Evolutionary conservation across 495 filamentous ascomycete genomes (phyloP).

Genomic region (Xylaria cubensis): DNA sequence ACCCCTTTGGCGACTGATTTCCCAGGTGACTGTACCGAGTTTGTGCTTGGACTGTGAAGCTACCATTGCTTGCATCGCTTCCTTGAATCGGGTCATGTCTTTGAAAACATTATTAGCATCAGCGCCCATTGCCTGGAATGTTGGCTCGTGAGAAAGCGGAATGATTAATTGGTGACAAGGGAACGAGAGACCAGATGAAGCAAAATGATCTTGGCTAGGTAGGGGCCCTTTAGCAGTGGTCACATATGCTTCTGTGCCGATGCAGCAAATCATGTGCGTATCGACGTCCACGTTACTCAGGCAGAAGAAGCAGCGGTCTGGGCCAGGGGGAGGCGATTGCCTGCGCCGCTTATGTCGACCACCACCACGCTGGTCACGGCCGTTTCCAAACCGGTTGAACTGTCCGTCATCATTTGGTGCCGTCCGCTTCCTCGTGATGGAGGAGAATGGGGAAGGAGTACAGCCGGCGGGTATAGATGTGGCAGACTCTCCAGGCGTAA

Average conservation of each 20-base stretch:
- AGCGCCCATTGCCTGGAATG: constrained; percentile 65
- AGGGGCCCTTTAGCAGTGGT: constrained; percentile 93
- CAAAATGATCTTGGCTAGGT: constrained; percentile 69
- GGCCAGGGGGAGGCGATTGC: constrained; percentile 65
- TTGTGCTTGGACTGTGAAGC: constrained; percentile 56
- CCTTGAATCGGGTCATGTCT: constrained; percentile 84
- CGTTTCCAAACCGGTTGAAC: constrained; percentile 71
- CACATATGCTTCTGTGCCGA: constrained; percentile 83
- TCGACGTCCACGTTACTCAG: constrained; percentile 81
- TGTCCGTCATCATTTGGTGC: constrained; percentile 59
- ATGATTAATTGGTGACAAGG: constrained; percentile 91
- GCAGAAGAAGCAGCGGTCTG: constrained; percentile 92
- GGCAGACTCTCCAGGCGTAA: constrained; percentile 66
- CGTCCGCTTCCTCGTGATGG: constrained; percentile 64
- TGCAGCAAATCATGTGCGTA: constrained; percentile 86
- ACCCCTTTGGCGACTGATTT: constrained; percentile 77
- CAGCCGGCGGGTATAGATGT: constrained; percentile 66
- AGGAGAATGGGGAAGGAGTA: constrained; percentile 72
- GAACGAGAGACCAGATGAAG: constrained; percentile 65
- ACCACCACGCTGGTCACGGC: constrained; percentile 60
- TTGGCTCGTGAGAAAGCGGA: constrained; percentile 71
- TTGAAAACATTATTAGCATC: constrained; percentile 65
- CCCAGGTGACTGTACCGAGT: constrained; percentile 87
- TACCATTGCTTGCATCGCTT: constrained; percentile 73
- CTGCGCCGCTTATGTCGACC: constrained; percentile 62